A percentile compares a stretch with the other conserved stretches of the same genome.
Evolutionary conservation across 345 rosid genomes (phyloP).

Genomic region (Erodium maritimum): DNA sequence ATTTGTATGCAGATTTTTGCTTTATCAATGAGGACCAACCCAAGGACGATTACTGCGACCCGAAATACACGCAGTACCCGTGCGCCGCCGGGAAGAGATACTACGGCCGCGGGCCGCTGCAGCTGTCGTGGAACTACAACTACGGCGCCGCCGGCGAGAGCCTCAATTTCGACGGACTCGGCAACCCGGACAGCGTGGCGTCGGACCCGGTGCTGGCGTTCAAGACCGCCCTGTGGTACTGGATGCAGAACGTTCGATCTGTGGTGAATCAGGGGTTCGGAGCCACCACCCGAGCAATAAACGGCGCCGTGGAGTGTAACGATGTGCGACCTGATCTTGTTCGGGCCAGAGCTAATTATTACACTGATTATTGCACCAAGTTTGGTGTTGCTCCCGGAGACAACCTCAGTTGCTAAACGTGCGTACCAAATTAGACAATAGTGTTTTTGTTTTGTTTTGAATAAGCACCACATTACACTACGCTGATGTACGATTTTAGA

Average conservation of each 20-base stretch:
- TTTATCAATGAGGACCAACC: constrained; percentile 42
- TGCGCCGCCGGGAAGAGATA: constrained; percentile 44
- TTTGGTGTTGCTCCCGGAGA: constrained; percentile 42
- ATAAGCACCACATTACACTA: no score
- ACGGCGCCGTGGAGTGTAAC: constrained; percentile 42
- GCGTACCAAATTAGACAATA: no score
- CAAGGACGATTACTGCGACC: constrained; percentile 31
- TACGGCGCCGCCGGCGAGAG: constrained; percentile 49
- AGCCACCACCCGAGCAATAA: constrained; percentile 51
- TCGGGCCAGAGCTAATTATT: constrained; percentile 32
- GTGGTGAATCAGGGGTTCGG: constrained; percentile 57
- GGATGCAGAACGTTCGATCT: constrained; percentile 42
- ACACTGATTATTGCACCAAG: constrained; percentile 35
- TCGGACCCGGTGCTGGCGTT: constrained; percentile 42
- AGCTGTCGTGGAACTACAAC: constrained; percentile 57
- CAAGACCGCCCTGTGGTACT: constrained; percentile 62
- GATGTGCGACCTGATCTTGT: constrained; percentile 31
- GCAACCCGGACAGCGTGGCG: constrained; percentile 49
- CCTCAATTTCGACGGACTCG: constrained; percentile 38
- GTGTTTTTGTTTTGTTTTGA: no score
- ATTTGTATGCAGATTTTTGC: constrained; percentile 34
- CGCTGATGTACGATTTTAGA: no score
- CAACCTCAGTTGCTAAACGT: constrained; percentile 40
- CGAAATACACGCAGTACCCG: constrained; percentile 28
- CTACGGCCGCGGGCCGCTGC: constrained; percentile 57